phyloP scores from a whole-genome alignment of 371 early-diverging fungal genomes.

The Aphelidium insulamus region DNA sequence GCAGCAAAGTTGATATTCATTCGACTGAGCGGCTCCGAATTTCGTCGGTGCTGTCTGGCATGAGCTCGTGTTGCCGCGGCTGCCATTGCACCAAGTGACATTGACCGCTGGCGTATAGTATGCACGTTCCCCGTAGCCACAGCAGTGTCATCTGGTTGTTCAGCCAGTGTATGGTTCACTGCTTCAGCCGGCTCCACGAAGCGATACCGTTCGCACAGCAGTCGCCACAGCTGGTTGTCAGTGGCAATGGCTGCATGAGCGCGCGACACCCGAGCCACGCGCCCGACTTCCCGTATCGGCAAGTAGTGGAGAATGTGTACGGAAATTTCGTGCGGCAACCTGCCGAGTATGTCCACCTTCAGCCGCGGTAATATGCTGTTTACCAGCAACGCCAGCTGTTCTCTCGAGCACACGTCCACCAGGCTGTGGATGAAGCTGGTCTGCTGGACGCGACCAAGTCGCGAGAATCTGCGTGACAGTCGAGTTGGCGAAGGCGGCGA shows the following conservation, averaged over 20 bases:
- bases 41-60: constrained; percentile 1
- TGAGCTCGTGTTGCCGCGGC: background rate
- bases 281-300: constrained; percentile 18
- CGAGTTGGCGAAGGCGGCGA: no score
- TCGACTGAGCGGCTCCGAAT: no score
- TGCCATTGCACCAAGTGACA: no score
- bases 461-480: no score
- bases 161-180: background rate
- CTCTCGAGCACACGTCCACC: no score
- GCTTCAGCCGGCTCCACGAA: background rate
- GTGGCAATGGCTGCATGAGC: constrained; percentile 17
- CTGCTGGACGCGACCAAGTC: no score
- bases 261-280: constrained; percentile 23
- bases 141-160: no score
- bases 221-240: constrained; percentile 5
- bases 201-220: constrained; percentile 2
- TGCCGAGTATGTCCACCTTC: constrained; percentile 52
- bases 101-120: no score
- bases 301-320: constrained; percentile 36
- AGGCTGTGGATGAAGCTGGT: no score
- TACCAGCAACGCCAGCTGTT: constrained; percentile 27
- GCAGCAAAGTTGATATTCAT: no score
- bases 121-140: no score
- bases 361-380: constrained; percentile 32
- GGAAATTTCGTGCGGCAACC: constrained; percentile 47